Percentiles rank a stretch among this genome's conserved stretches.
Conservation (phyloP, 352 stramenopile genomes). For the Phytopythium helicoides region DNA sequence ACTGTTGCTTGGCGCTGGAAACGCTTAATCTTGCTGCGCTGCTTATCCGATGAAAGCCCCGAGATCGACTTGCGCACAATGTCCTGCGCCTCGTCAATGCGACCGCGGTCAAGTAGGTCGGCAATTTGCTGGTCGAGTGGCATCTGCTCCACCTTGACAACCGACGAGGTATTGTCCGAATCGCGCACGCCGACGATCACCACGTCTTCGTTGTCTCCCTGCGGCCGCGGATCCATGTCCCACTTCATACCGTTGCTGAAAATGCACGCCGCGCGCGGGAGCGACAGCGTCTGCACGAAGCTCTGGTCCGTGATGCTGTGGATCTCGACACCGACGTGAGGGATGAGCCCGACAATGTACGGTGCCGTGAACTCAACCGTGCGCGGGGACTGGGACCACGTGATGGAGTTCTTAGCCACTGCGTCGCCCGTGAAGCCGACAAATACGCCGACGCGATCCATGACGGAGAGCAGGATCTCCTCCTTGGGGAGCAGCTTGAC, state of each 20-base stretch:
- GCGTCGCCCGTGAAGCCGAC: slow-evolving; percentile 78
- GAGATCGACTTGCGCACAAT: slow-evolving; percentile 82
- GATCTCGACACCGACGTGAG: slow-evolving; percentile 79
- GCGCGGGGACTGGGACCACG: slow-evolving; percentile 71
- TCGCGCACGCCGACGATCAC: slow-evolving; percentile 75
- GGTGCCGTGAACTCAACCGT: slow-evolving; percentile 77
- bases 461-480: slow-evolving; percentile 76
- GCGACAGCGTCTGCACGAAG: slow-evolving; percentile 71
- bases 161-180: slow-evolving; percentile 54
- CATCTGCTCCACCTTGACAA: slow-evolving; percentile 87
- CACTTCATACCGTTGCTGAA: slow-evolving; percentile 92
- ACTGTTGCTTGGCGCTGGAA: slow-evolving; percentile 86
- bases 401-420: slow-evolving; percentile 78
- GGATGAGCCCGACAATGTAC: slow-evolving; percentile 77
- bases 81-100: slow-evolving; percentile 83
- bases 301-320: slow-evolving; percentile 68
- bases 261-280: slow-evolving; percentile 64
- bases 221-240: slow-evolving; percentile 81
- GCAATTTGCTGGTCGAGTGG: slow-evolving; percentile 81
- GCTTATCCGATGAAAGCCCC: slow-evolving; percentile 71
- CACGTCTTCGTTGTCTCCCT: slow-evolving; percentile 74
- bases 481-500: slow-evolving; percentile 86
- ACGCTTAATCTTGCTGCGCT: slow-evolving; percentile 86
- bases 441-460: slow-evolving; percentile 84
- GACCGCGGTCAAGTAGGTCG: slow-evolving; percentile 79